Base-by-base conservation (phyloP, 106 monocot species). In the Phalaenopsis equestris region DNA sequence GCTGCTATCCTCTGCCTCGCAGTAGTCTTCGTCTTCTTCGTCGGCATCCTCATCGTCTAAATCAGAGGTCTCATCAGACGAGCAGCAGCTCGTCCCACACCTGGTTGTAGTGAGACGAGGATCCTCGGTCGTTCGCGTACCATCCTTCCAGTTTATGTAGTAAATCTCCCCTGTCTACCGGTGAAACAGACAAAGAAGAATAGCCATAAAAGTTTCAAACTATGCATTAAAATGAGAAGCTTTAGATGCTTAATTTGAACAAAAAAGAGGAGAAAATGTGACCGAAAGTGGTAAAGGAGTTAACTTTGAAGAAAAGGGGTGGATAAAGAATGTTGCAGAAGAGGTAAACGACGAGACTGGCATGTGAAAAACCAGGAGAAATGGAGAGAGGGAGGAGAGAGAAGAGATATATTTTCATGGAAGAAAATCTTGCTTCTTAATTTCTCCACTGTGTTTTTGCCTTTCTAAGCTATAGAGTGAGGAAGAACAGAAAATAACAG, bases 151-250 rank as follows among this genome's bases (percentile, higher is more conserved):
- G 88, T 92, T 94, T 61, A 90, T 85, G 87, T 90, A 94, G 90
- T 92, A 92, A 46, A 94, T 74, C 86, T 92, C 80, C 38, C 94
- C 94, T 4, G 87, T 94, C 94, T 94, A 52, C 52, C 52, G 14
- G 12, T 52, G 52, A 52, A 52, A 52, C 52, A 52, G 52, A 52
- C 3, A 10, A 52, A 10, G 11, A 52, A 39, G 41, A 16, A 52
- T 3, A 12, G 52, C 52, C 14, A 12, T 2, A 52, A 52, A 12
- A 52, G 12, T 52, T 52, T 52, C 52, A 52, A 52, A 12, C 52
- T 52, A 12, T 52, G 14, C 52, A 52, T 52, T 52, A 52, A 52
- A 52, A 52, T 52, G 52, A 52, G 52, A 52, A 52, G 12, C 52
- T 12, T 52, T 12, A 52, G 0, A 52, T 52, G 12, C 52, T 52